Evolutionary conservation across 2,329 filamentous ascomycete genomes (phyloP).

Genomic region (Penicillium hesseltinei): DNA sequence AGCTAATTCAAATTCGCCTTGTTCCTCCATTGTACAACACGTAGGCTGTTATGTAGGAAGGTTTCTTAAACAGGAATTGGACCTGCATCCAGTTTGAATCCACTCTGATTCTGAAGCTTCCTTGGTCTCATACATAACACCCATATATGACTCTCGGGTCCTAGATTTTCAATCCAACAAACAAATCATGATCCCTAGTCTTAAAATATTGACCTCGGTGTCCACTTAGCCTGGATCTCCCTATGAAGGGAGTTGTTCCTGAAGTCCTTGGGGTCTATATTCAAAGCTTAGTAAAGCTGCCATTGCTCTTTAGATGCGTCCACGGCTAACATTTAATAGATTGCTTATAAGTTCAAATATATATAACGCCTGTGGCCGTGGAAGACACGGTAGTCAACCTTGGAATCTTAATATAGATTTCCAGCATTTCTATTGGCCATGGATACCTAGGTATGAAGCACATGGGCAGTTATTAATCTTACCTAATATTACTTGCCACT

Average conservation of each 20-base stretch:
- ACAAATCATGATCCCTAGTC: background rate
- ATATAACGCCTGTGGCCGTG: background rate
- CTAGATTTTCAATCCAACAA: background rate
- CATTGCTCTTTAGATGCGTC: background rate
- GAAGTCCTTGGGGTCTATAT: background rate
- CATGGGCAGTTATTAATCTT: background rate
- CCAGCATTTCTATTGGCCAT: background rate
- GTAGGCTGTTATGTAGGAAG: background rate
- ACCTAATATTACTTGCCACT: background rate
- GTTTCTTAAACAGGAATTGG: background rate
- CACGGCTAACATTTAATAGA: background rate
- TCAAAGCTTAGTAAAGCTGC: background rate
- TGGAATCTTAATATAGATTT: background rate
- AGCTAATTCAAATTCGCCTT: background rate
- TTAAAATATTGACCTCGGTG: background rate
- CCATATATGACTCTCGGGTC: background rate
- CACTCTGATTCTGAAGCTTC: background rate
- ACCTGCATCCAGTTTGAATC: background rate
- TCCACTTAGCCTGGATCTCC: background rate
- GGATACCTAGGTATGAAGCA: too few species aligned
- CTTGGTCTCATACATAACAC: background rate
- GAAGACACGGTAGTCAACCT: background rate
- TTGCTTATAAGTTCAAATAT: background rate
- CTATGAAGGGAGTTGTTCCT: background rate
- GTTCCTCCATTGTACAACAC: background rate